Evolutionary conservation across 192 early-diverging fungal species (phyloP).

Genomic region (Backusella morwellensis): DNA sequence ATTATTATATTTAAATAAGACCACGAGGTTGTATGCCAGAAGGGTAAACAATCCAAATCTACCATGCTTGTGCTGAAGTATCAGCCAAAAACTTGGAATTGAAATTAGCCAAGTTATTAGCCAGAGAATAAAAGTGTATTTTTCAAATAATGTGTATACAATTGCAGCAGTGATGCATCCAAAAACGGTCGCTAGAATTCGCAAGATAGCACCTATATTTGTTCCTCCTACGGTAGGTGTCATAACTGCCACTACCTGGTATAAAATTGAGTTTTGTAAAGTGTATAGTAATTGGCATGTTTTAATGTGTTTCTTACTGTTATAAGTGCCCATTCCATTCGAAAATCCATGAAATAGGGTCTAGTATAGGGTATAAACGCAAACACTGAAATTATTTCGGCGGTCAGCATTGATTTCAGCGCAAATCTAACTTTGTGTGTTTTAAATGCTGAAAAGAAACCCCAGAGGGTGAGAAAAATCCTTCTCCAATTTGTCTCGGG

Average conservation of each 20-base stretch:
- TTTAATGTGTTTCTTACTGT: constrained; percentile 32
- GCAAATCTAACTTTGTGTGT: constrained; percentile 69
- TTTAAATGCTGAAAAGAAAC: constrained; percentile 52
- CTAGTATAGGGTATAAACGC: constrained; percentile 57
- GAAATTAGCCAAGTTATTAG: constrained; percentile 54
- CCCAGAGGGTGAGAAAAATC: constrained; percentile 55
- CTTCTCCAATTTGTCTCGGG: constrained; percentile 45
- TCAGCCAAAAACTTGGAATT: constrained; percentile 61
- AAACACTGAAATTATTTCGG: constrained; percentile 58
- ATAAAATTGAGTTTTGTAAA: not conserved
- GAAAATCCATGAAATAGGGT: constrained; percentile 50
- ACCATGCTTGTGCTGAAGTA: constrained; percentile 59
- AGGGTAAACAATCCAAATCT: constrained; percentile 73
- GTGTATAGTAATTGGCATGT: too few relatives aligned
- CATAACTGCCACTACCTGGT: constrained; percentile 65
- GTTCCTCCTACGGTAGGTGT: constrained; percentile 81
- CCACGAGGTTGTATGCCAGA: constrained; percentile 70
- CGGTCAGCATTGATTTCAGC: constrained; percentile 62
- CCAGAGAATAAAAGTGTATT: constrained; percentile 36
- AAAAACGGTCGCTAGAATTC: constrained; percentile 65
- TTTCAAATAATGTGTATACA: constrained; percentile 51
- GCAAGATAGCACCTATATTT: constrained; percentile 62
- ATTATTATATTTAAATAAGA: constrained; percentile 69
- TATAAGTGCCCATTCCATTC: constrained; percentile 73
- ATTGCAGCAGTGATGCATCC: constrained; percentile 60